Percentiles rank a stretch among this genome's conserved stretches.
Evolutionary conservation across 225 moss, liverwort and hornwort genomes (phyloP).

Genomic region (Sphagnum tenellum): DNA sequence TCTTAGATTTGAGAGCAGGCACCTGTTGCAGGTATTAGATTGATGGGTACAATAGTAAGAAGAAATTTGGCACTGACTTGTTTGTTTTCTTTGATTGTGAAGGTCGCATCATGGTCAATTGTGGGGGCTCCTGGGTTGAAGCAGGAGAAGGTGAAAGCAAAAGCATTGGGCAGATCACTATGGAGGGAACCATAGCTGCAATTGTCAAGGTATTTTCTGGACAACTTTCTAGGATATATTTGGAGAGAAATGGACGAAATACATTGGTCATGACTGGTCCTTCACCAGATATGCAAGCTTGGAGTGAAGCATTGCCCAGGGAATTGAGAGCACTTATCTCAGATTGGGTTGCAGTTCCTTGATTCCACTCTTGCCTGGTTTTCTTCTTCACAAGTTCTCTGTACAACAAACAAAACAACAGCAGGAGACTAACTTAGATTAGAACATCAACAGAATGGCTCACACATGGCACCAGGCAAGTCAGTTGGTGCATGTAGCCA

Average conservation of each 20-base stretch:
- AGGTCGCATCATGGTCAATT: constrained; percentile 83
- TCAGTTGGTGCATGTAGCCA: no score
- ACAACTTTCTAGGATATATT: constrained; percentile 35
- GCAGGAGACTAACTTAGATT: no score
- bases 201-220: constrained; percentile 53
- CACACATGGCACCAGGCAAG: no score
- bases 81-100: constrained; percentile 1
- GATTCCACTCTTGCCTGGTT: not conserved
- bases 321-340: constrained; percentile 32
- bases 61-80: no score
- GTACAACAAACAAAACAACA: no score
- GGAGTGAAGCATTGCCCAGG: constrained; percentile 57
- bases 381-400: no score
- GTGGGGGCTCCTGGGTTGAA: constrained; percentile 59
- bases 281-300: constrained; percentile 34
- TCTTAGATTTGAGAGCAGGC: no score
- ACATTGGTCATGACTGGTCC: constrained; percentile 70
- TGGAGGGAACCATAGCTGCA: constrained; percentile 68
- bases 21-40: no score
- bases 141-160: constrained; percentile 19
- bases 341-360: constrained; percentile 43
- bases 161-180: constrained; percentile 44
- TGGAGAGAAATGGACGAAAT: constrained; percentile 59
- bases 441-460: no score
- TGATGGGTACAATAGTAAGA: no score